Base-by-base conservation (phyloP, 345 rosid genomes). In the Pistacia atlantica region DNA sequence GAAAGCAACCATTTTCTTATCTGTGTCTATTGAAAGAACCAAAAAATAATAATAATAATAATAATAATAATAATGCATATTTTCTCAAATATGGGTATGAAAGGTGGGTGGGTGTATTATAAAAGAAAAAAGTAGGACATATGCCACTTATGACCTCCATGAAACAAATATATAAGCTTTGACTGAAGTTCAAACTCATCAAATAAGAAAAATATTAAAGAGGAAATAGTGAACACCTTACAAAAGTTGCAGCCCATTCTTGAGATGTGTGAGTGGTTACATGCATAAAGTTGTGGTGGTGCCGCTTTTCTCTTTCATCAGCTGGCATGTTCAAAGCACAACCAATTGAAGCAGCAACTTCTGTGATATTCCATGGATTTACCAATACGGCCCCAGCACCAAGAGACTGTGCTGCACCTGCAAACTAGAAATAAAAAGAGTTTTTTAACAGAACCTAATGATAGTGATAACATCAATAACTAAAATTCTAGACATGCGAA, bases 191-290 rank as follows among this genome's bases (percentile, higher is more conserved):
- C 66, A 42, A 65, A 67, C 22, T 49, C 51, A 55, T 3, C 58
- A 33, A 65, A 46, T n/a, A 73, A 37, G 56, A 52, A 4, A 54
- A 25, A 25, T 35, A 11, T 6, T 3, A 65, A 61, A 13, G 72
- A 57, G 38, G 58, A 55, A 73, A 52, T 35, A 51, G 61, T 65
- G 48, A 78, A 46, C 71, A 88, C 89, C 91, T 88, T 46, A 88
- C 84, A 77, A 88, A 88, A 14, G 89, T 88, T 80, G 88, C 88
- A 73, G 91, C 91, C 91, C 91, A 88, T 80, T 86, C 91, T 80
- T 88, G 91, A 65, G 91, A 84, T 45, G 91, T 86, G 78, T 88
- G 91, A 65, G 86, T 83, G 46, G 91, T 88, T 56, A 88, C 91
- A 84, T 88, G 89, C 83, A 78, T 73, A 63, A 84, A 88, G 75